These are phyloP conservation scores for Colletotrichum lini DNA, from an alignment of 2,329 filamentous ascomycete genomes.

Conservation along the genomic window DNA sequence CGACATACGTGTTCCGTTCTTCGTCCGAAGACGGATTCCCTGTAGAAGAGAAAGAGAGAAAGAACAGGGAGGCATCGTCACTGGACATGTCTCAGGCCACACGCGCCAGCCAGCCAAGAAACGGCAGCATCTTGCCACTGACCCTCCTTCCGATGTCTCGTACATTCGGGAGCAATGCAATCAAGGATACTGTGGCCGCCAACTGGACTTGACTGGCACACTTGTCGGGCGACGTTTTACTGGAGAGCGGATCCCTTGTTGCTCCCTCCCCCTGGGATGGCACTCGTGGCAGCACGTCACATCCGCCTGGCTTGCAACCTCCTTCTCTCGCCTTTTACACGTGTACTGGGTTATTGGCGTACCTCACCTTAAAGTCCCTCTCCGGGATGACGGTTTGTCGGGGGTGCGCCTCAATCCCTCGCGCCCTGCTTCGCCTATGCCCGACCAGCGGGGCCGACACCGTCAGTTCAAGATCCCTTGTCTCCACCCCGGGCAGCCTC, in stretches of 20 bases:
- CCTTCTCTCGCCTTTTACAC: neutral
- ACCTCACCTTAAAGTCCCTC: slow-evolving; percentile 13
- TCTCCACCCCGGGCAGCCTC: slow-evolving; percentile 13
- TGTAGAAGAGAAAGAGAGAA: slow-evolving; percentile 6
- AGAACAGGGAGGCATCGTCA: slow-evolving; percentile 30
- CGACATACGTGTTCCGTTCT: slow-evolving; percentile 33
- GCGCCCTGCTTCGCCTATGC: slow-evolving; percentile 26
- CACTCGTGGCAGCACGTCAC: slow-evolving; percentile 30
- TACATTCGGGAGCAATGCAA: slow-evolving; percentile 33
- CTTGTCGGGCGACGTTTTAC: neutral
- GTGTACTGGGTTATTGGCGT: too few species aligned
- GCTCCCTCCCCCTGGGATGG: slow-evolving; percentile 30
- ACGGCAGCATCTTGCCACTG: slow-evolving; percentile 27
- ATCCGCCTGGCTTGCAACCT: slow-evolving; percentile 1
- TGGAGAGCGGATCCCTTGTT: slow-evolving; percentile 35
- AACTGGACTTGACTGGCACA: neutral
- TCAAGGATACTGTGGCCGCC: slow-evolving; percentile 5
- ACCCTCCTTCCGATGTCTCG: slow-evolving; percentile 15
- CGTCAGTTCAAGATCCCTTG: slow-evolving; percentile 25
- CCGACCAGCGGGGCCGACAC: slow-evolving; percentile 37
- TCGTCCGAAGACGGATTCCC: slow-evolving; percentile 38
- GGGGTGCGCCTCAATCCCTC: slow-evolving; percentile 32
- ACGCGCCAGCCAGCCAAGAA: slow-evolving; percentile 29
- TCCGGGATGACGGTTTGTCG: slow-evolving; percentile 23
- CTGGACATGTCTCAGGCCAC: slow-evolving; percentile 40